These are phyloP conservation scores for Colletotrichum higginsianum DNA, from an alignment of 2,329 filamentous ascomycete genomes.

Conservation along the genomic window DNA sequence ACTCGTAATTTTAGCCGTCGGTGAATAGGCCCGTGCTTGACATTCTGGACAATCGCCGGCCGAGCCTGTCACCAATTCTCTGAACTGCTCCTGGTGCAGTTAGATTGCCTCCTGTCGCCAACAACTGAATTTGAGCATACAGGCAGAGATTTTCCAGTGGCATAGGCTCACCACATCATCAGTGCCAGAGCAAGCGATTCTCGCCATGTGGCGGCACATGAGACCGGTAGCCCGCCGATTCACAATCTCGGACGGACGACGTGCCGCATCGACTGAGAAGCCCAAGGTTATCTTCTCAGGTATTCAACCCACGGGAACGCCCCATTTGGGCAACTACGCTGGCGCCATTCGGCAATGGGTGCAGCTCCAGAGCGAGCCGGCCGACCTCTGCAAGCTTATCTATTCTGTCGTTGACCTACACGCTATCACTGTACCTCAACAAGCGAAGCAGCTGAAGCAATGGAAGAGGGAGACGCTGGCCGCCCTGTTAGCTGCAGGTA, in stretches of 20 bases:
- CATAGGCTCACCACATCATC: not conserved
- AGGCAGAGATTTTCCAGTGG: not conserved
- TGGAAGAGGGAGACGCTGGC: conserved; percentile 84
- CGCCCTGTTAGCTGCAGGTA: conserved; percentile 84
- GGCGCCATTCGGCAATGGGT: conserved; percentile 93
- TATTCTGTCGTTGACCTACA: conserved; percentile 96
- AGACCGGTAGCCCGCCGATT: conserved; percentile 6
- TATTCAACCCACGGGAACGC: conserved; percentile 95
- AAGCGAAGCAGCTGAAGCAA: conserved; percentile 71
- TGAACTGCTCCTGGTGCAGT: too few species aligned
- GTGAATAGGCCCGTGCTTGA: not conserved
- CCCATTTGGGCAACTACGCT: conserved; percentile 95
- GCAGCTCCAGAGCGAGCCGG: conserved; percentile 77
- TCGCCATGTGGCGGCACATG: conserved; percentile 29
- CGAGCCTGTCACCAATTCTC: not conserved
- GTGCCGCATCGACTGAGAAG: conserved; percentile 21
- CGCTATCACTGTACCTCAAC: conserved; percentile 86
- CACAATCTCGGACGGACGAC: conserved; percentile 2
- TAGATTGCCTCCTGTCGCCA: not conserved
- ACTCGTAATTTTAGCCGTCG: not conserved
- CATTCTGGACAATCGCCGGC: not conserved
- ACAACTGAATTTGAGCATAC: not conserved
- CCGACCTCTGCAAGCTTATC: conserved; percentile 73
- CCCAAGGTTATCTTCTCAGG: conserved; percentile 85
- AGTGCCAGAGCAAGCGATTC: not conserved